Evolutionary conservation across 2,329 filamentous ascomycete species (phyloP).

Genomic region (Aspergillus neotritici): DNA sequence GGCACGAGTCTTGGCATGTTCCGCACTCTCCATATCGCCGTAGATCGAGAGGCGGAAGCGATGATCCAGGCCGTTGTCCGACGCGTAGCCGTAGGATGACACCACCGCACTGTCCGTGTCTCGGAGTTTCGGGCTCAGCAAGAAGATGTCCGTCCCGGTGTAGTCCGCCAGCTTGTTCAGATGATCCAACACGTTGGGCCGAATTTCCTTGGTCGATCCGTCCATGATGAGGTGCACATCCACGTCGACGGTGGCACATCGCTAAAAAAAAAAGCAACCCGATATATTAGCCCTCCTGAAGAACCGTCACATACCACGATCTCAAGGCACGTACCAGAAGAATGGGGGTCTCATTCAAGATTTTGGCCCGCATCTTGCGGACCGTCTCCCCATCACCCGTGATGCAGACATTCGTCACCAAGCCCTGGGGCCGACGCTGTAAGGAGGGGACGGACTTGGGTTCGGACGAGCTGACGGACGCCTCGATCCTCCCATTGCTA

Average conservation of each 20-base stretch:
- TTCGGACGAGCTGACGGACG: slow-evolving; percentile 74
- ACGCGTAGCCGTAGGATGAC: slow-evolving; percentile 68
- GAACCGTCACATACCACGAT: slow-evolving; percentile 14
- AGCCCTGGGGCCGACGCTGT: slow-evolving; percentile 49
- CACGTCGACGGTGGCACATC: slow-evolving; percentile 88
- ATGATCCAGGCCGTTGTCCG: slow-evolving; percentile 78
- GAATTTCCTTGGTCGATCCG: slow-evolving; percentile 59
- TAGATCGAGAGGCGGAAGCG: slow-evolving; percentile 91
- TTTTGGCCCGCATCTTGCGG: slow-evolving; percentile 80
- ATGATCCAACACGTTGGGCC: slow-evolving; percentile 71
- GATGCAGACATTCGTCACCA: slow-evolving; percentile 82
- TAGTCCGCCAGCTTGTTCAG: slow-evolving; percentile 81
- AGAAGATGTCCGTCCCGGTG: slow-evolving; percentile 93
- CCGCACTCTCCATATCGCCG: slow-evolving; percentile 87
- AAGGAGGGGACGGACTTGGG: slow-evolving; percentile 58
- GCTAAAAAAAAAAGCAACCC: slow-evolving; percentile 48
- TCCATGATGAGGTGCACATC: slow-evolving; percentile 87
- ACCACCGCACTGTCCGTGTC: slow-evolving; percentile 68
- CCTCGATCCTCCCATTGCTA: slow-evolving; percentile 67
- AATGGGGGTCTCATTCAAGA: slow-evolving; percentile 87
- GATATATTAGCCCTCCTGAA: background rate
- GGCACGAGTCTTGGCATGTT: slow-evolving; percentile 93
- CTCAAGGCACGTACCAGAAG: slow-evolving; percentile 63
- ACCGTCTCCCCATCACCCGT: slow-evolving; percentile 83
- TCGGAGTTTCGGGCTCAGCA: slow-evolving; percentile 82